Base-by-base conservation (phyloP, 306 rosid genomes). In the Fagus crenata region DNA sequence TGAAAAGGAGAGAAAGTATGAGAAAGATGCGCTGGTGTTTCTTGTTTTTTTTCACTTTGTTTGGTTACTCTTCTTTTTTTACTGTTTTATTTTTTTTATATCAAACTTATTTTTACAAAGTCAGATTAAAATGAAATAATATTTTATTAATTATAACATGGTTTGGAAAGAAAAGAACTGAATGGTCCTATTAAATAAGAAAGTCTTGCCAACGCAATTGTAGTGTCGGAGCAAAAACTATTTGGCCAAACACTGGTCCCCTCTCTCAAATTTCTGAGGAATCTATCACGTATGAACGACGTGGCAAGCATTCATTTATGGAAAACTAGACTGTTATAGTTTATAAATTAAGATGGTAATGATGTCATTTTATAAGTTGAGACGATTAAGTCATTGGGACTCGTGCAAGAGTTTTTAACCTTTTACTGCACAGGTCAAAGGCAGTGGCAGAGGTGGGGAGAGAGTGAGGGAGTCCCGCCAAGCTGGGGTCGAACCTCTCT, bases 1-100 rank as follows among this genome's bases (percentile, higher is more conserved):
- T 91, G 53, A 89, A 89, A 89, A 89, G 93, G 72, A 82, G 93
- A 86, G 93, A 91, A 87, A 87, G 90, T 87, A 74, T 28, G 78
- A 81, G 78, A 75, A 73, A 88, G 91, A 86, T 86, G 89, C 87
- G 84, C 80, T 82, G 80, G 78, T 74, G 56, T 77, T 77, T 80
- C 80, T 83, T 78, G 82, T 75, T 71, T 86, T 81, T 81, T 83
- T 81, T 72, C 71, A 69, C 85, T 78, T 86, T 82, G 77, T 77
- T 80, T 82, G 77, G 75, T 80, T 49, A 49, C 84, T 72, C 69
- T 54, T 73, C 53, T 77, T 9, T 41, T 37, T 41, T 64, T 13
- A 15, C 81, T 69, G 46, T 75, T 68, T 4, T 7, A 31, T 7
- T 12, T 54, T n/a, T n/a, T 33, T 63, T n/a, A 7, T 1, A 22